Base-by-base conservation (phyloP, 345 rosid species). In the Bruguiera sexangula region DNA sequence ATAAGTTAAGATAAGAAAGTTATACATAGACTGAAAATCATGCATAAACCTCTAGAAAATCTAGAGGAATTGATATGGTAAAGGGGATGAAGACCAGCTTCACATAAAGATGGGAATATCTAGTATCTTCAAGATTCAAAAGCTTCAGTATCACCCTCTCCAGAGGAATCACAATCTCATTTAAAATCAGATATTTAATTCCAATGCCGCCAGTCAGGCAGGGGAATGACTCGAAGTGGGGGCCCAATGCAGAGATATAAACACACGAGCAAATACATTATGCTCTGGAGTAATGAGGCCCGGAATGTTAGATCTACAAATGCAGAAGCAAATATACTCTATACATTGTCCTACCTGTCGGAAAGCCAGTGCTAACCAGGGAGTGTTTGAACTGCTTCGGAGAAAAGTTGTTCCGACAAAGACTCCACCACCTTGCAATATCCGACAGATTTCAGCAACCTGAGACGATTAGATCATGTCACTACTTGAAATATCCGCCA, bases 331-430 rank as follows among this genome's bases (percentile, higher is more conserved):
- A 27, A 21, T 15, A 29, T 39, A 22, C 36, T 5, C 34, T 9
- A 21, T 22, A 10, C 24, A 18, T 26, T 56, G 30, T 29, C 16
- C 76, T 88, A 94, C 97, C 96, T 81, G 75, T 79, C 85, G 84
- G 55, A 89, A 70, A 62, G 86, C 84, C 50, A 81, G 82, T 29
- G 66, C 30, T 16, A 89, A 66, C 84, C 78, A 76, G 0, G 96
- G 83, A 69, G 87, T 89, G 11, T 86, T 68, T 29, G 88, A 76
- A 75, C 77, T 89, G 76, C 84, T 83, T 51, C 89, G 84, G 43
- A 92, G 93, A 80, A 95, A 91, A 39, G 96, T 95, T 30, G 92
- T 89, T 69, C 97, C 97, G 19, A 89, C 96, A 80, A 91, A 88
- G 20, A 95, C 89, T 69, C 96, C 97, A 51, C 96, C 97, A 43